Base-by-base conservation (phyloP, 179 eudicot species). In the Silene vulgaris region DNA sequence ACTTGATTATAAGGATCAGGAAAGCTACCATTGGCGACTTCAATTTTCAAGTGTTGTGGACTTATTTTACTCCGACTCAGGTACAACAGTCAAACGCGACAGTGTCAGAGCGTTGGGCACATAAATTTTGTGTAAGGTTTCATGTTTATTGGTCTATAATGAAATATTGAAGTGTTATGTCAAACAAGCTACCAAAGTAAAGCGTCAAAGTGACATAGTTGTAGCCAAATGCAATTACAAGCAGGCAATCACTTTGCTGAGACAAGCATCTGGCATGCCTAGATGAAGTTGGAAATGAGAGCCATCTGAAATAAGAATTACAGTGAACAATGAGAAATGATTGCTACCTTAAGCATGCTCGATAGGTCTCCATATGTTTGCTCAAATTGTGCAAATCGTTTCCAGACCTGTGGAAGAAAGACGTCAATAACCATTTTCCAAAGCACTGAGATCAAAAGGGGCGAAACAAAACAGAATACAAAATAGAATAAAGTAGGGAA, bases 321-420 rank as follows among this genome's bases (percentile, higher is more conserved):
- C 19, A 40, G 43, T 57, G 4, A 64, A 52, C 17, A 61, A 54
- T 28, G 63, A 60, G 37, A 2, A 28, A 79, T 52, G 75, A 57
- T 65, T 13, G 68, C 75, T 82, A 95, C 99, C 97, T 95, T 95
- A 80, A 95, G 83, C 96, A 95, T 95, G 85, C 99, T 95, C 67
- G 93, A 84, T 82, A 95, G 97, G 83, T 95, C 99, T 85, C 99
- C 99, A 80, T 95, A 95, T 68, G 87, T 93, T 84, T 93, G 97
- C 88, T 95, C 99, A 85, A 95, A 95, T 76, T 95, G 88, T 21
- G 80, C 74, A 79, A 92, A 95, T 74, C 88, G 89, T 78, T 92
- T 89, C 99, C 99, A 95, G 60, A 95, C 93, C 99, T 95, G 81
- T 76, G 68, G 16, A 32, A 54, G 76, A 65, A 71, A 1, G 52